These are phyloP conservation scores for Castanea mollissima DNA, from an alignment of 306 rosid species.

Conservation along the genomic window DNA sequence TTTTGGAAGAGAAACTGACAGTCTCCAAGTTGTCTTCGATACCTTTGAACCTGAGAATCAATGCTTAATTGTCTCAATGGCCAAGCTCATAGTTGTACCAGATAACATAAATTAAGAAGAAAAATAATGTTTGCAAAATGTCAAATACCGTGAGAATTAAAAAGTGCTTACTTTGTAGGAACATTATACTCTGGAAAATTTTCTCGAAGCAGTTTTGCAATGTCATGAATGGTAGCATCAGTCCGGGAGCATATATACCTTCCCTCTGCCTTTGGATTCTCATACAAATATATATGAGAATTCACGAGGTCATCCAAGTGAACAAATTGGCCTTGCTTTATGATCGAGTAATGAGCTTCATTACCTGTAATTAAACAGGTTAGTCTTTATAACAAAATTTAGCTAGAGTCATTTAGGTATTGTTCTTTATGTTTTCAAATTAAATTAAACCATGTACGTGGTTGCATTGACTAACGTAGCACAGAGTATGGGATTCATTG, in stretches of 20 bases:
- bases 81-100: neutral
- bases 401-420: too few species aligned
- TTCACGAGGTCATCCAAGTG: constrained; percentile 72
- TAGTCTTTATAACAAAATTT: neutral
- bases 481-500: too few species aligned
- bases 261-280: constrained; percentile 63
- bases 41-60: constrained; percentile 46
- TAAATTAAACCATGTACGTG: too few species aligned
- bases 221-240: constrained; percentile 58
- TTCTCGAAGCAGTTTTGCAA: constrained; percentile 47
- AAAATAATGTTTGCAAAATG: neutral
- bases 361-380: constrained; percentile 38
- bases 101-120: neutral
- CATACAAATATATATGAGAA: constrained; percentile 56
- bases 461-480: too few species aligned
- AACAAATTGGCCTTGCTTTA: constrained; percentile 61
- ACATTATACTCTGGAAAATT: constrained; percentile 53
- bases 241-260: constrained; percentile 61
- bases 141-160: neutral
- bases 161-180: constrained; percentile 55
- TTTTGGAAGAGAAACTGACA: constrained; percentile 57
- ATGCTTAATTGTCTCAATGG: neutral
- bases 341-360: constrained; percentile 52
- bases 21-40: constrained; percentile 55
- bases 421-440: too few species aligned